Base-by-base conservation (phyloP, 2,329 filamentous ascomycete genomes). In the Ophiostoma populinum region DNA sequence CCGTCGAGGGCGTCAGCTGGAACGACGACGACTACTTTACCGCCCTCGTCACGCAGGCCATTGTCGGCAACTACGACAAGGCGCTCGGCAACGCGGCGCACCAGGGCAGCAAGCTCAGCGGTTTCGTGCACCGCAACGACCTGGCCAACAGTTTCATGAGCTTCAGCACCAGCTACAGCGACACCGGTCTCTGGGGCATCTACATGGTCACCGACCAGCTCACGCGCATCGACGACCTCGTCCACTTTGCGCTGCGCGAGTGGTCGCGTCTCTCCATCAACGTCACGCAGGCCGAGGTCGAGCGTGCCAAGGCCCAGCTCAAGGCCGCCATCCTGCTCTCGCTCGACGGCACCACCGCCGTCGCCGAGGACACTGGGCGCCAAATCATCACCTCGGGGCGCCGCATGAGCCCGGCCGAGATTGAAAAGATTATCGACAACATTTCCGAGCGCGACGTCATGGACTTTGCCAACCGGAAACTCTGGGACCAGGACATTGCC, bases 131-230 rank as follows among this genome's bases (percentile, higher is more conserved):
- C 70, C 77, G 92, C 63, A 75, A 95, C 64, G 78, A 86, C 58
- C 73, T 98, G 43, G 90, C 90, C 60, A 98, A 93, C 69, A 94
- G 86, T 74, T 98, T 94, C 72, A 98, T 98, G 92, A 92, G 82
- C 67, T 98, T 98, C 67, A 94, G 86, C 46, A 98, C 90, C 47
- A 93, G 83, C 70, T 98, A 98, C 67, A 95, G 86, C 55, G 90
- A 98, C 60, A 98, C 90, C 57, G 90, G 86, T 70, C 82, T 98
- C 49, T 98, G 90, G 90, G 90, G 90, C 65, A 95, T 95, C 68
- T 98, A 98, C 71, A 72, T 98, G 43, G 82, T 92, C 50, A 83
- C 81, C 52, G 86, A 94, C 62, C 80, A 90, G 63, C 63, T 80
- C 49, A 85, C 79, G 50, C 70, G 70, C 48, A 67, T 98, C 50